These are phyloP conservation scores for Lentinus tigrinus DNA, from an alignment of 768 basidiomycete genomes.

Conservation along the genomic window DNA sequence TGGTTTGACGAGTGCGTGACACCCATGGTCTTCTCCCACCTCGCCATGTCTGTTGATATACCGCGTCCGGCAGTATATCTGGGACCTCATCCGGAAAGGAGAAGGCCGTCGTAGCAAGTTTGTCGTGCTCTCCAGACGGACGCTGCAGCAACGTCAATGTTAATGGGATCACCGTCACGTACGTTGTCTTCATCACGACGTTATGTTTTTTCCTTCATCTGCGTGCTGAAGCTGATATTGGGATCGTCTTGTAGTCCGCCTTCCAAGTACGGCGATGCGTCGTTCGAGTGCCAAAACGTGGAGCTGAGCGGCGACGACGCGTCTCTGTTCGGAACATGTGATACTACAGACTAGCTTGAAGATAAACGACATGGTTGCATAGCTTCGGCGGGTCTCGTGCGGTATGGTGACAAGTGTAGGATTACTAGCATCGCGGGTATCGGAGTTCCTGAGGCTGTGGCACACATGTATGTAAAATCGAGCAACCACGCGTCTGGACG, in stretches of 20 bases:
- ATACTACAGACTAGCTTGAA: slow-evolving; percentile 19
- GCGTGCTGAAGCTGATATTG: background rate
- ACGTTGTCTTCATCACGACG: no score
- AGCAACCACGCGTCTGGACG: no score
- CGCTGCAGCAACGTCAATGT: slow-evolving; percentile 51
- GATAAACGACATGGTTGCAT: no score
- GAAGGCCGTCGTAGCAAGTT: slow-evolving; percentile 48
- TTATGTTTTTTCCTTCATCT: background rate
- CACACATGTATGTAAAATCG: no score
- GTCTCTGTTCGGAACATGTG: slow-evolving; percentile 38
- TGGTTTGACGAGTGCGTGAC: slow-evolving; percentile 47
- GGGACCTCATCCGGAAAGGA: slow-evolving; percentile 52
- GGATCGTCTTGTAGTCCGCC: slow-evolving; percentile 26
- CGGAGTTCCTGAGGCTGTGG: no score
- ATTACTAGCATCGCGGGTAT: no score
- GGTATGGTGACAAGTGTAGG: no score
- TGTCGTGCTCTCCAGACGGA: slow-evolving; percentile 56
- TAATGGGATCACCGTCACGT: slow-evolving; percentile 46
- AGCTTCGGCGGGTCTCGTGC: no score
- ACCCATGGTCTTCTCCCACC: background rate
- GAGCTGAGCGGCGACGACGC: slow-evolving; percentile 44
- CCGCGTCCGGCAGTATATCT: slow-evolving; percentile 41
- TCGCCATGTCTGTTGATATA: no score
- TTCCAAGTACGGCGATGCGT: slow-evolving; percentile 40
- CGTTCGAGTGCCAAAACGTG: slow-evolving; percentile 56